These are phyloP conservation scores for Hypoxylon rickii DNA, from an alignment of 495 filamentous ascomycete species.

Conservation along the genomic window DNA sequence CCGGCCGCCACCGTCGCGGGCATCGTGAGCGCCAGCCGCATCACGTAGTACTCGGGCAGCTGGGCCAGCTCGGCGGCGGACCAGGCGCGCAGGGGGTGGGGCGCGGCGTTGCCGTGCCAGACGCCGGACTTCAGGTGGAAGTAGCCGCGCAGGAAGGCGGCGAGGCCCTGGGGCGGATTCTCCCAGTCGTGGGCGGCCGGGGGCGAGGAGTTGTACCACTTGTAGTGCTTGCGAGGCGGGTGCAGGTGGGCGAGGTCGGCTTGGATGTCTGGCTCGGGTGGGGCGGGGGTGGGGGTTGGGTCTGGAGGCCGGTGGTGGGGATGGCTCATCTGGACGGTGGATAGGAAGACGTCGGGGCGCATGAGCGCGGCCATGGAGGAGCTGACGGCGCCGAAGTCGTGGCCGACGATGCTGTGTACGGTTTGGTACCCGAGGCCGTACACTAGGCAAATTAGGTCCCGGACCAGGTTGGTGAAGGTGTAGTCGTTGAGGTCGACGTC, in stretches of 20 bases:
- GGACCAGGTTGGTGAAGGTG: conserved; percentile 61
- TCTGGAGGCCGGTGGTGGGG: conserved; percentile 31
- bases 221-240: conserved; percentile 67
- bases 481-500: conserved; percentile 62
- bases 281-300: too few relatives aligned
- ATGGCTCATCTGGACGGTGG: conserved; percentile 57
- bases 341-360: conserved; percentile 66
- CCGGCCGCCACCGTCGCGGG: conserved; percentile 54
- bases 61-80: conserved; percentile 57
- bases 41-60: conserved; percentile 72
- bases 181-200: conserved; percentile 64
- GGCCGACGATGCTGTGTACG: conserved; percentile 65
- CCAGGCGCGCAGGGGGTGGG: conserved; percentile 59
- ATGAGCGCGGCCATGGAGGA: conserved; percentile 64
- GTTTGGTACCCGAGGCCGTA: conserved; percentile 62
- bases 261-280: conserved; percentile 63
- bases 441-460: conserved; percentile 65
- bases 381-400: conserved; percentile 67
- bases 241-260: conserved; percentile 56
- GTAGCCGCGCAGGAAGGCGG: conserved; percentile 66
- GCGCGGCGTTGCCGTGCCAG: conserved; percentile 60
- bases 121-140: conserved; percentile 70
- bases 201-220: conserved; percentile 68
- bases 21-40: conserved; percentile 63
- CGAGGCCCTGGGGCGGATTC: conserved; percentile 55